Conservation (phyloP, 768 basidiomycete genomes). For the Leccinellum rugosiceps region DNA sequence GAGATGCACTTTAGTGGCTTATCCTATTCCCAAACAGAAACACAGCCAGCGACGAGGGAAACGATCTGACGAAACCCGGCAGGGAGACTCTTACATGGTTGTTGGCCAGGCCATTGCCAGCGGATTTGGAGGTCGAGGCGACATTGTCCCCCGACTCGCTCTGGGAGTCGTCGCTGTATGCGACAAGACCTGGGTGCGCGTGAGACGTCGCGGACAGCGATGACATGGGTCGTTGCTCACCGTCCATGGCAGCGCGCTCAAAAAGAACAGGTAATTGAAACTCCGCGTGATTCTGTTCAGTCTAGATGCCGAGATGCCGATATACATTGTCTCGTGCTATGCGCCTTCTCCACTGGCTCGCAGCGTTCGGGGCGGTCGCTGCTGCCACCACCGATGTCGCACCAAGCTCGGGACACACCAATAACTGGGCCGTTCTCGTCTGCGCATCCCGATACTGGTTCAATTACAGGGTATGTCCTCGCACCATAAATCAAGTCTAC, state of each 20-base stretch:
- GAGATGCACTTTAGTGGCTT: slow-evolving; percentile 40
- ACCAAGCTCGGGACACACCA: slow-evolving; percentile 60
- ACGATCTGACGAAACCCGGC: slow-evolving; percentile 37
- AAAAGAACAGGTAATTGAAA: slow-evolving; percentile 15
- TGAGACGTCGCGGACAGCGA: slow-evolving; percentile 3
- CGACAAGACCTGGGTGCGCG: slow-evolving; percentile 47
- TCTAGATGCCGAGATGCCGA: slow-evolving; percentile 28
- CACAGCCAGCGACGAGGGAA: slow-evolving; percentile 66
- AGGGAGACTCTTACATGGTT: slow-evolving; percentile 62
- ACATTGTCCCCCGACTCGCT: slow-evolving; percentile 51
- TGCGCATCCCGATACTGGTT: slow-evolving; percentile 97
- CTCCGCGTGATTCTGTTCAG: slow-evolving; percentile 16
- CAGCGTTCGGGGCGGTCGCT: slow-evolving; percentile 32
- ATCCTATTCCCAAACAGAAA: slow-evolving; percentile 65
- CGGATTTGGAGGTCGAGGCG: slow-evolving; percentile 27
- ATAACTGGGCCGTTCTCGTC: slow-evolving; percentile 98
- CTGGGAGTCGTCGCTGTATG: slow-evolving; percentile 62
- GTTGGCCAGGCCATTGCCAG: slow-evolving; percentile 11
- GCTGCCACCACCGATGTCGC: slow-evolving; percentile 40
- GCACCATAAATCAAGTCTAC: background rate
- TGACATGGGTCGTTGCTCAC: slow-evolving; percentile 19
- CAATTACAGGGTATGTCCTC: slow-evolving; percentile 78
- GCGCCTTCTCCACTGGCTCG: slow-evolving; percentile 29
- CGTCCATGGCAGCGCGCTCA: slow-evolving; percentile 25
- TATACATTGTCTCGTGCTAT: slow-evolving; percentile 13